A percentile compares a stretch with the other conserved stretches of the same genome.
Evolutionary conservation across 306 rosid species (phyloP).

Genomic region (Urtica urens): DNA sequence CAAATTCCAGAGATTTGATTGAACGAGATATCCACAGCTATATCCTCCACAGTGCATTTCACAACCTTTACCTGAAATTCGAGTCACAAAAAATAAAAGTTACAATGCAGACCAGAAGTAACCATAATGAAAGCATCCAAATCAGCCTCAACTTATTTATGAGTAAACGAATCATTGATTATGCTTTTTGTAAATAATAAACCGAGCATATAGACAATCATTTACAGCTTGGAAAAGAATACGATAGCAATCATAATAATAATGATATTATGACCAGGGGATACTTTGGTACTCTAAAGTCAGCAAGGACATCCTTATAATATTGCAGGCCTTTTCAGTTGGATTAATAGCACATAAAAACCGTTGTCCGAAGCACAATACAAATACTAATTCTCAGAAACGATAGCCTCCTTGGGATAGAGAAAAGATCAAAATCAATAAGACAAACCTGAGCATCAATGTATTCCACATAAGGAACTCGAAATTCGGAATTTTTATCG

Average conservation of each 20-base stretch:
- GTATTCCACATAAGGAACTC: constrained; percentile 31
- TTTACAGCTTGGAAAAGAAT: no score
- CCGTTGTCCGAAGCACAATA: background rate
- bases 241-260: no score
- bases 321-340: background rate
- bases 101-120: no score
- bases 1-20: constrained; percentile 56
- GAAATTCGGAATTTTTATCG: constrained; percentile 17
- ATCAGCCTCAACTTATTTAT: no score
- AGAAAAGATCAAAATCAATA: constrained; percentile 8
- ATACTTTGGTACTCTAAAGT: background rate
- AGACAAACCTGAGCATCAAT: constrained; percentile 45
- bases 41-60: constrained; percentile 42
- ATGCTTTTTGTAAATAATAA: no score
- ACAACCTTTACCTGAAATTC: constrained; percentile 50
- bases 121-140: no score
- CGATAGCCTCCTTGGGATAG: background rate
- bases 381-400: background rate
- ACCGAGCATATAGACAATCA: no score
- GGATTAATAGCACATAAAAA: background rate
- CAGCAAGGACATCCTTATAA: no score
- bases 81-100: constrained; percentile 17
- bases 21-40: constrained; percentile 57
- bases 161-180: no score
- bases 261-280: no score